Conservation (phyloP, 495 filamentous ascomycete species). For the Penicillium malachiteum region DNA sequence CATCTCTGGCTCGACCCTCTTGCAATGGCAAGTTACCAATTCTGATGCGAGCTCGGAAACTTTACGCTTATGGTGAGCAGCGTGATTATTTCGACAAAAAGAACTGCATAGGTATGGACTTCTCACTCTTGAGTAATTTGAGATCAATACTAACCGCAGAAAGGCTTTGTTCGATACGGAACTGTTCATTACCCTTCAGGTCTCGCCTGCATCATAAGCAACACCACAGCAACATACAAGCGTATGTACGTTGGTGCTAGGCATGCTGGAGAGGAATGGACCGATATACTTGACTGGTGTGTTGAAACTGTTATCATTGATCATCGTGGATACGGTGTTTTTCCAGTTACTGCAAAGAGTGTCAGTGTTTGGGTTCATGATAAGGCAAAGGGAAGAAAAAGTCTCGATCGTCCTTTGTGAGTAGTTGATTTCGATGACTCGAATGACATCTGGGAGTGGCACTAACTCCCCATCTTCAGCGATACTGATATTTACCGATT, state of each 20-base stretch:
- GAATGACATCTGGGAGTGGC: neutral
- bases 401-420: slow-evolving; percentile 17
- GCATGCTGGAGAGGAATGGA: slow-evolving; percentile 63
- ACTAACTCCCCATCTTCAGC: neutral
- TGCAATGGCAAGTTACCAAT: slow-evolving; percentile 59
- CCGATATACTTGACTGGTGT: slow-evolving; percentile 58
- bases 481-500: slow-evolving; percentile 3
- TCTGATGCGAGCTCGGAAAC: slow-evolving; percentile 61
- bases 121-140: neutral
- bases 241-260: slow-evolving; percentile 62
- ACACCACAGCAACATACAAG: slow-evolving; percentile 46
- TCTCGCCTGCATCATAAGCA: slow-evolving; percentile 60
- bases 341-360: slow-evolving; percentile 53
- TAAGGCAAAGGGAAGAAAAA: slow-evolving; percentile 14
- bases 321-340: slow-evolving; percentile 53
- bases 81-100: slow-evolving; percentile 64
- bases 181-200: slow-evolving; percentile 50
- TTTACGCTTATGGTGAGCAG: slow-evolving; percentile 69
- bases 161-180: slow-evolving; percentile 61
- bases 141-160: neutral
- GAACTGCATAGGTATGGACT: slow-evolving; percentile 58
- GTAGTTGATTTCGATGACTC: slow-evolving; percentile 5
- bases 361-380: slow-evolving; percentile 62
- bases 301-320: slow-evolving; percentile 50
- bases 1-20: slow-evolving; percentile 44